Evolutionary conservation across 2,329 filamentous ascomycete genomes (phyloP).

Genomic region (Botrytis cinerea): DNA sequence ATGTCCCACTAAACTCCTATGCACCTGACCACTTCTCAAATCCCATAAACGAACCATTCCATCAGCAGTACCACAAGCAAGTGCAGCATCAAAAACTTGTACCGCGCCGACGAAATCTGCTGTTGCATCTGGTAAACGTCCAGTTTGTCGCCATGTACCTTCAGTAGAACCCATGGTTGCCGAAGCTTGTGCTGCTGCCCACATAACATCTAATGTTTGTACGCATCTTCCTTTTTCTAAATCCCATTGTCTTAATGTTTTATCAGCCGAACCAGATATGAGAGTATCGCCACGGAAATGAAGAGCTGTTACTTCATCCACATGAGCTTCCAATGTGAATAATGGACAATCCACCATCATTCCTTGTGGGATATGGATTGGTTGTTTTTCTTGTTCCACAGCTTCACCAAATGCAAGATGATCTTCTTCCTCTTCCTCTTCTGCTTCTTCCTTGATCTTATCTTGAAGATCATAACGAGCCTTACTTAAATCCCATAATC

Average conservation of each 20-base stretch:
- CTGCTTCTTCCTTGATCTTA: conserved; percentile 56
- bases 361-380: conserved; percentile 70
- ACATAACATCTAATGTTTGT: conserved; percentile 95
- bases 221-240: conserved; percentile 95
- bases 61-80: conserved; percentile 95
- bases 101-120: conserved; percentile 94
- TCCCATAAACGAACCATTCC: conserved; percentile 98
- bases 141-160: conserved; percentile 69
- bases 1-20: conserved; percentile 91
- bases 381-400: conserved; percentile 68
- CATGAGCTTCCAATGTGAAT: conserved; percentile 85
- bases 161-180: conserved; percentile 64
- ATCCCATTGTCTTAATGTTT: conserved; percentile 97
- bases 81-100: conserved; percentile 92
- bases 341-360: conserved; percentile 88
- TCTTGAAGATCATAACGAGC: conserved; percentile 75
- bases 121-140: conserved; percentile 62
- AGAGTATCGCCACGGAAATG: conserved; percentile 88
- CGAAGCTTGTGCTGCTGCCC: conserved; percentile 90
- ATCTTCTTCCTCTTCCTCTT: conserved; percentile 61
- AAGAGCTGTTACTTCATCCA: conserved; percentile 91
- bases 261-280: conserved; percentile 94
- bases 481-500: conserved; percentile 90
- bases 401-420: conserved; percentile 73
- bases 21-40: conserved; percentile 93